These are phyloP conservation scores for Colletotrichum cuscutae DNA, from an alignment of 2,329 filamentous ascomycete genomes.

Conservation along the genomic window DNA sequence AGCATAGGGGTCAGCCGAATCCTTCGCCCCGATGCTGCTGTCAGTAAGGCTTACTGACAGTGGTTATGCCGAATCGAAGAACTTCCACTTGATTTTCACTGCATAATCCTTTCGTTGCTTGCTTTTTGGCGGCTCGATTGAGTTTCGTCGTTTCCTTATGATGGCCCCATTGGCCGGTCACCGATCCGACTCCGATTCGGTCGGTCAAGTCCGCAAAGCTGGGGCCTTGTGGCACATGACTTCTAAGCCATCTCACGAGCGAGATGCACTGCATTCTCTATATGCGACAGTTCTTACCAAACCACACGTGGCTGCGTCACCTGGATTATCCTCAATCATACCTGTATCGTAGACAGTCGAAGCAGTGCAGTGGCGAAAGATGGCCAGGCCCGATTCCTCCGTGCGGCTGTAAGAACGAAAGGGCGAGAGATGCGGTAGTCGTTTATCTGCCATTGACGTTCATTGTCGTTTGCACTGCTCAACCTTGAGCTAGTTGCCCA, in stretches of 20 bases:
- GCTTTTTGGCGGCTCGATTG: not conserved
- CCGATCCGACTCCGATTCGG: not conserved
- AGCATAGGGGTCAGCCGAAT: conserved; percentile 9
- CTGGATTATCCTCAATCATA: not conserved
- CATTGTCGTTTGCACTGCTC: not conserved
- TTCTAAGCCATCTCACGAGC: not conserved
- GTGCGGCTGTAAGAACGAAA: not conserved
- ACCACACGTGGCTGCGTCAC: not conserved
- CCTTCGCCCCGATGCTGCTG: conserved; percentile 10
- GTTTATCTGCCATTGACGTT: not conserved
- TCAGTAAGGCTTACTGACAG: conserved; percentile 6
- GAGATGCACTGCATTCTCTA: not conserved
- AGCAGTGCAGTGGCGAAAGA: not conserved
- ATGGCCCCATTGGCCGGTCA: not conserved
- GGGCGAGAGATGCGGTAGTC: not conserved
- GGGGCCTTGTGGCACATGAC: not conserved
- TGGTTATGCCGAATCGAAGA: not conserved
- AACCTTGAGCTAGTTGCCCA: not conserved
- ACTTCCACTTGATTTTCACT: no score
- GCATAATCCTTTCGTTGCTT: not conserved
- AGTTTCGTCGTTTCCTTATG: not conserved
- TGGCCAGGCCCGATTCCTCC: not conserved
- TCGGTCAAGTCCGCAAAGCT: not conserved
- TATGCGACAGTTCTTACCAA: not conserved
- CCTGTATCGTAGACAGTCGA: not conserved